Evolutionary conservation across 1,284 basidiomycete genomes (phyloP).

Genomic region (Cystobasidium slooffiae): DNA sequence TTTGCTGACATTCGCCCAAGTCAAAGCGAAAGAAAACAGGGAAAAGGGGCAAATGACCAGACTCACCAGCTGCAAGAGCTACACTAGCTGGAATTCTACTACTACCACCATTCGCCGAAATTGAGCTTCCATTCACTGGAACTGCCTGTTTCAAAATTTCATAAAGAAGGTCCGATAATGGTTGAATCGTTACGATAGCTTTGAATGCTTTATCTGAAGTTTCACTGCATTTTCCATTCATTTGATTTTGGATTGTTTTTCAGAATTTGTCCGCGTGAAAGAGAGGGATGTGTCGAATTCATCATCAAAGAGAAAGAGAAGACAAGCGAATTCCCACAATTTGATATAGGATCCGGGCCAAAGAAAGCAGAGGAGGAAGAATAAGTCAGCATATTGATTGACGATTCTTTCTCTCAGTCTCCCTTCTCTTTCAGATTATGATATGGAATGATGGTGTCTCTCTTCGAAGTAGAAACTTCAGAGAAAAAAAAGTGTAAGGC

Average conservation of each 20-base stretch:
- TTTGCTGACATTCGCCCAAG: no score
- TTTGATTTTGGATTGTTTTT: constrained; percentile 55
- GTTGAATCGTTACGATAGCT: constrained; percentile 64
- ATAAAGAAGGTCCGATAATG: constrained; percentile 34
- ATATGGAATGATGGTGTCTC: constrained; percentile 2
- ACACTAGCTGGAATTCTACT: constrained; percentile 28
- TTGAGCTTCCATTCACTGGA: not conserved
- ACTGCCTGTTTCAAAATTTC: constrained; percentile 26
- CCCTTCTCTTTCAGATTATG: not conserved
- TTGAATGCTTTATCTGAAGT: constrained; percentile 87
- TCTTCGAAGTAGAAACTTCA: not conserved
- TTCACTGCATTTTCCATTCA: constrained; percentile 66
- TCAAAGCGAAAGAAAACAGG: no score
- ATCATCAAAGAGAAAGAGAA: not conserved
- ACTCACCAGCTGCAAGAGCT: constrained; percentile 37
- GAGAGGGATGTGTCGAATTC: not conserved
- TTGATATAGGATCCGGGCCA: no score
- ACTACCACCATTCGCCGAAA: not conserved
- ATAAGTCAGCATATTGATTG: no score
- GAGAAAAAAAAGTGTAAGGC: no score
- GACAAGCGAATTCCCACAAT: not conserved
- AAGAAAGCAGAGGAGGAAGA: no score
- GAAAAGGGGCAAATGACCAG: no score
- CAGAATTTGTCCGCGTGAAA: constrained; percentile 41
- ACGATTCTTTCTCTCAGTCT: not conserved